Base-by-base conservation (phyloP, 495 filamentous ascomycete species). In the Penicillium fimorum region DNA sequence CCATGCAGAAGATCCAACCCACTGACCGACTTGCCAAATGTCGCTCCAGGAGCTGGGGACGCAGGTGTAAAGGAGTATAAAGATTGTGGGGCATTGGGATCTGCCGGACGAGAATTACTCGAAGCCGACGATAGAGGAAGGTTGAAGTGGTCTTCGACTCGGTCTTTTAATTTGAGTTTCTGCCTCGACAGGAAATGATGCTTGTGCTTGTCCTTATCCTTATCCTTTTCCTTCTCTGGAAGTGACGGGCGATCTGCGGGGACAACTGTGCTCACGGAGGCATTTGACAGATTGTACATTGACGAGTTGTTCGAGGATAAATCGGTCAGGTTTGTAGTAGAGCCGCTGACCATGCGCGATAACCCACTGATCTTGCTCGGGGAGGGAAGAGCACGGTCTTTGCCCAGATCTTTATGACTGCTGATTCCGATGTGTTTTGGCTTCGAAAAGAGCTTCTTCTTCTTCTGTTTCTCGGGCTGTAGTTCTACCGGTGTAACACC, bases 371-470 rank as follows among this genome's bases (percentile, higher is more conserved):
- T 82, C 76, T 94, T 96, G 52, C 84, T 87, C 4, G 92, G 92
- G 38, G 90, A 95, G 1, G 92, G 89, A 18, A 92, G 71, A 4
- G 85, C 83, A 53, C 84, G 83, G 18, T 87, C 82, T 67, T 87
- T 90, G 13, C 76, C 64, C 27, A 76, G 70, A 47, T 86, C 83
- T 56, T 80, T 84, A 38, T 94, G 90, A 45, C 86, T 85, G 49
- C 84, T 86, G 50, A 89, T 87, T 10, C 83, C 84, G 46, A 93
- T 89, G 68, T 87, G 90, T 66, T 90, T 92, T 4, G 90, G 91
- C 56, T 92, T 88, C 2, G 89, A 92, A 67, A 96, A 96, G 6
- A 96, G 79, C 73, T 95, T 96, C 71, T 91, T 91, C 74, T 92
- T 95, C 20, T 88, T 90, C 73, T 89, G 91, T 70, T 93, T 88